These are phyloP conservation scores for Moricandia moricandioides DNA, from an alignment of 345 rosid genomes.

Conservation along the genomic window DNA sequence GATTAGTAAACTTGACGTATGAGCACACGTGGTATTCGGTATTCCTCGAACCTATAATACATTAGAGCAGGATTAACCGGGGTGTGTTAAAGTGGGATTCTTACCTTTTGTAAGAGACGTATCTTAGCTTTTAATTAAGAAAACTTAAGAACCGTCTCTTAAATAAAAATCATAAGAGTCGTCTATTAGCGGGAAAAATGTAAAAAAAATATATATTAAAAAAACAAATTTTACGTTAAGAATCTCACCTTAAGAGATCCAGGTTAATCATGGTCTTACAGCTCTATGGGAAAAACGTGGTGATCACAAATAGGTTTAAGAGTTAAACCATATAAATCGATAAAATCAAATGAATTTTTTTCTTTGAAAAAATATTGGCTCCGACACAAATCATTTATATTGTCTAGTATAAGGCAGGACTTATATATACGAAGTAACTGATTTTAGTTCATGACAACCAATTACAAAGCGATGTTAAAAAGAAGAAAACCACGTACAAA, in stretches of 20 bases:
- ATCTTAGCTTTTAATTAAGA: too few species aligned
- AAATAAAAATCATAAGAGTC: too few species aligned
- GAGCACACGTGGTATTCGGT: slow-evolving; percentile 24
- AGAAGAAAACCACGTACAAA: too few species aligned
- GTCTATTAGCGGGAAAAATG: too few species aligned
- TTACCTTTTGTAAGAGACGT: too few species aligned
- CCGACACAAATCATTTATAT: background rate
- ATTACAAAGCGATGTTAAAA: background rate
- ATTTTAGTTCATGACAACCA: background rate
- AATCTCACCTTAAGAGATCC: too few species aligned
- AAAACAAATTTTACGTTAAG: too few species aligned
- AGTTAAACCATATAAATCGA: background rate
- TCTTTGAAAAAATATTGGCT: background rate
- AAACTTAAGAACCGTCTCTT: too few species aligned
- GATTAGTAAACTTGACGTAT: slow-evolving; percentile 16
- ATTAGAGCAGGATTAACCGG: too few species aligned
- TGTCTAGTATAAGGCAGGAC: background rate
- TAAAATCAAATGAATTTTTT: slow-evolving; percentile 1
- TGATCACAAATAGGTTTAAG: slow-evolving; percentile 2
- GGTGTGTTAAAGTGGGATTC: too few species aligned
- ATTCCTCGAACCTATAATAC: slow-evolving; percentile 1
- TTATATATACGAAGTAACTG: background rate
- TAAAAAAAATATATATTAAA: too few species aligned
- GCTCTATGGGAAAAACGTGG: slow-evolving; percentile 11
- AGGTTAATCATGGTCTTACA: too few species aligned